Percentiles rank a stretch among this genome's conserved stretches.
Evolutionary conservation across 306 rosid genomes (phyloP).

Genomic region (Hippophae tibetana): DNA sequence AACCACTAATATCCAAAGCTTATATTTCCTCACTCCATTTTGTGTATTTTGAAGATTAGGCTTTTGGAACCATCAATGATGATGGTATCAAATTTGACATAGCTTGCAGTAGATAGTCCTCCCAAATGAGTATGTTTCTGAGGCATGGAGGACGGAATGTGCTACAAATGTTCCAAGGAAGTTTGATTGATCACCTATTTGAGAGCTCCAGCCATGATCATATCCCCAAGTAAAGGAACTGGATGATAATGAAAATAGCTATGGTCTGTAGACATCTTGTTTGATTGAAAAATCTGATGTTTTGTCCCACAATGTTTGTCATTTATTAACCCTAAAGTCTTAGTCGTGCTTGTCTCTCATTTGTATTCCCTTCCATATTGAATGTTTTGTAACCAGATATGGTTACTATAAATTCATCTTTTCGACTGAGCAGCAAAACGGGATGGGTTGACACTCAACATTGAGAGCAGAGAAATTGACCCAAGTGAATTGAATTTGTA

Average conservation of each 20-base stretch:
- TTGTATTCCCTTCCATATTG: too few relatives aligned
- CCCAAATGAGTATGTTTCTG: background rate
- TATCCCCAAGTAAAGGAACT: background rate
- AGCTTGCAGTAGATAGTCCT: background rate
- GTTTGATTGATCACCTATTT: background rate
- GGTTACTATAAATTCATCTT: too few relatives aligned
- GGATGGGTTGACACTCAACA: too few relatives aligned
- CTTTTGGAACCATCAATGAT: background rate
- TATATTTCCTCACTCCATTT: background rate
- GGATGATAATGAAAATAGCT: background rate
- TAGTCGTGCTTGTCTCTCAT: too few relatives aligned
- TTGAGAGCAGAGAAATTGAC: too few relatives aligned
- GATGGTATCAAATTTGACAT: background rate
- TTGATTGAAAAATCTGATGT: slow-evolving; percentile 1
- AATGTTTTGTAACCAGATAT: too few relatives aligned
- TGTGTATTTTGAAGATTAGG: slow-evolving; percentile 4
- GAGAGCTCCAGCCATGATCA: slow-evolving; percentile 1
- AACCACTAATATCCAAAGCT: background rate
- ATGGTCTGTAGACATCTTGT: background rate
- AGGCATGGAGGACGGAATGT: background rate
- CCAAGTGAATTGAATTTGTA: too few relatives aligned
- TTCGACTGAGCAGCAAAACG: too few relatives aligned
- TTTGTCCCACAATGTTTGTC: background rate
- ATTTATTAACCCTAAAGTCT: too few relatives aligned
- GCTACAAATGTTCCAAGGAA: slow-evolving; percentile 5